Conservation (phyloP, 2,329 filamentous ascomycete genomes). For the Cladophialophora immunda region DNA sequence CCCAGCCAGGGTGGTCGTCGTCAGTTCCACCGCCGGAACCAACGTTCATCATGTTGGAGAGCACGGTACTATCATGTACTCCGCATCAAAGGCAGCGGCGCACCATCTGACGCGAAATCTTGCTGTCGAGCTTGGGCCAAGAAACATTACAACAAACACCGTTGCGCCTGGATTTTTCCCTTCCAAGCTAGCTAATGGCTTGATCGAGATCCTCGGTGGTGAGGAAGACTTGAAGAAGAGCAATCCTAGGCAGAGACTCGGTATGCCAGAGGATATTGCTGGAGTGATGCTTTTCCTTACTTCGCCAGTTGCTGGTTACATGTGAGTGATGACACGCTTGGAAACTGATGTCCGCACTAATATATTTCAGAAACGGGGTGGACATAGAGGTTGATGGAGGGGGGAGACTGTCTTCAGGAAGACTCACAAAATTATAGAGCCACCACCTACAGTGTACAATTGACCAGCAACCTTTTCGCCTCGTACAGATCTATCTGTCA, state of each 20-base stretch:
- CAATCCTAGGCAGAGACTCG: constrained; percentile 73
- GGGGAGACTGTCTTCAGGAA: constrained; percentile 7
- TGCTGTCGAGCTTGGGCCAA: constrained; percentile 50
- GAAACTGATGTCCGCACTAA: not conserved
- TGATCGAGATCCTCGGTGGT: constrained; percentile 31
- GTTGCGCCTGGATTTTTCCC: constrained; percentile 50
- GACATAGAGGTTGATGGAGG: constrained; percentile 13
- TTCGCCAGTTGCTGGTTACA: constrained; percentile 71
- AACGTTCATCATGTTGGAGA: constrained; percentile 28
- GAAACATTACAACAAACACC: constrained; percentile 50
- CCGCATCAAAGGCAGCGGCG: constrained; percentile 51
- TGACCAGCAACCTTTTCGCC: no score
- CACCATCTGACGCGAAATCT: constrained; percentile 50
- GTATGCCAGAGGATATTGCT: constrained; percentile 77
- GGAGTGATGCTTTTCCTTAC: constrained; percentile 75
- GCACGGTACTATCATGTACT: constrained; percentile 42
- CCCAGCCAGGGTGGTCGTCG: constrained; percentile 28
- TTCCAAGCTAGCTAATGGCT: constrained; percentile 24
- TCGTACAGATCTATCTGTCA: no score
- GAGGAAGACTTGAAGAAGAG: constrained; percentile 47
- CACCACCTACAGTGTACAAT: not conserved
- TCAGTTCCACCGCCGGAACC: constrained; percentile 27
- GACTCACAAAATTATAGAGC: constrained; percentile 10
- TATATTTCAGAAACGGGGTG: constrained; percentile 8
- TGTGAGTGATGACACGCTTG: constrained; percentile 42